Evolutionary conservation across 768 basidiomycete species (phyloP).

Genomic region (Coprinellus micaceus): DNA sequence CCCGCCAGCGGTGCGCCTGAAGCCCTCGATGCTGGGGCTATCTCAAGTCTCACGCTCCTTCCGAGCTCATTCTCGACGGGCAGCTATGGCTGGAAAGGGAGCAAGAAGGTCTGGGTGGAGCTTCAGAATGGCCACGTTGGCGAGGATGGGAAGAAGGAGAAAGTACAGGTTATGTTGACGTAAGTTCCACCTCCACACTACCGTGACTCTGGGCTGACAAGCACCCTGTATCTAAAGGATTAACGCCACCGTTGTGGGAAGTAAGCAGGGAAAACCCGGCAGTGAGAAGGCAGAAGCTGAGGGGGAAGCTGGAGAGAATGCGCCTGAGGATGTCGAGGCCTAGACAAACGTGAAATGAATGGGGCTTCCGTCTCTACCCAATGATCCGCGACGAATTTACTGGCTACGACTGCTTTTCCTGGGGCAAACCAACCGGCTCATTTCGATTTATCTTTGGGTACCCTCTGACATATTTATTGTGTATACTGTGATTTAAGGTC

Average conservation of each 20-base stretch:
- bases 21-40: constrained; percentile 54
- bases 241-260: constrained; percentile 73
- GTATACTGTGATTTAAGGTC: too few species aligned
- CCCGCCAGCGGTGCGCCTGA: constrained; percentile 32
- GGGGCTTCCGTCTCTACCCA: too few species aligned
- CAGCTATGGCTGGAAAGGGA: constrained; percentile 84
- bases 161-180: constrained; percentile 72
- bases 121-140: constrained; percentile 48
- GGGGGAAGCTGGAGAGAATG: not conserved
- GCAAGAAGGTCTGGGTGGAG: constrained; percentile 63
- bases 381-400: too few species aligned
- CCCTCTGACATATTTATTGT: too few species aligned
- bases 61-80: constrained; percentile 68
- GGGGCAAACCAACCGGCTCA: too few species aligned
- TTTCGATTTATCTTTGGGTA: too few species aligned
- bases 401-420: too few species aligned
- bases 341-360: too few species aligned
- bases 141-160: constrained; percentile 44
- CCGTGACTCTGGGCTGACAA: constrained; percentile 1
- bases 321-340: too few species aligned
- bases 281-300: constrained; percentile 27
- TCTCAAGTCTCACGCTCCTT: constrained; percentile 52
- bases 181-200: constrained; percentile 33
- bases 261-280: constrained; percentile 46
- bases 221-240: constrained; percentile 41